Percentiles rank a stretch among this genome's conserved stretches.
phyloP scores from a whole-genome alignment of 768 basidiomycete genomes.

The Naganishia antarctica region DNA sequence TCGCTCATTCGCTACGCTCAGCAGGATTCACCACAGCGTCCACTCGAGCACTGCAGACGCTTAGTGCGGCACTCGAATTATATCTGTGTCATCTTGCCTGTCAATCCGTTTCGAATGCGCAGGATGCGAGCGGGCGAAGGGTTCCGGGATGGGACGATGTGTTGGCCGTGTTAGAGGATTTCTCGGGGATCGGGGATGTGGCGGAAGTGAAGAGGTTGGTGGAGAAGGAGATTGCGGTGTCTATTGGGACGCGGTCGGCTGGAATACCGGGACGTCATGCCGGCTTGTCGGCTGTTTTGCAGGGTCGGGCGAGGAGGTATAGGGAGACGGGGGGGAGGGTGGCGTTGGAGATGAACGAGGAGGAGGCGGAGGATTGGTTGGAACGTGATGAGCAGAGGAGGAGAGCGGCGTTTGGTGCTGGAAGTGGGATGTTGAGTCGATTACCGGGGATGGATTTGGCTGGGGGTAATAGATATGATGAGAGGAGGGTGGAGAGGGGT shows the following conservation, averaged over 20 bases:
- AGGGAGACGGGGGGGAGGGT: conserved; percentile 11
- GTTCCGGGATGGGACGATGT: conserved; percentile 18
- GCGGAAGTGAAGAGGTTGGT: conserved; percentile 7
- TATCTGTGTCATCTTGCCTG: conserved; percentile 4
- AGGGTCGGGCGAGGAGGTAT: conserved; percentile 2
- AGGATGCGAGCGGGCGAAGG: conserved; percentile 15
- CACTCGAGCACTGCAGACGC: conserved; percentile 5
- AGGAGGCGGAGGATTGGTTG: conserved; percentile 15
- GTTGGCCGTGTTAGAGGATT: conserved; percentile 3
- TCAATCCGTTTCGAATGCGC: neutral
- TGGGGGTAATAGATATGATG: neutral
- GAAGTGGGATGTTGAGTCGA: conserved; percentile 19
- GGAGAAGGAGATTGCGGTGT: conserved; percentile 9
- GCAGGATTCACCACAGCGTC: conserved; percentile 19
- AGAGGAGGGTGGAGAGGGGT: neutral
- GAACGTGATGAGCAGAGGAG: conserved; percentile 8
- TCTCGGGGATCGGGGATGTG: neutral
- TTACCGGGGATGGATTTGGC: conserved; percentile 2
- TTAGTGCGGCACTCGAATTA: conserved; percentile 2
- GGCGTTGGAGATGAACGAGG: conserved; percentile 15
- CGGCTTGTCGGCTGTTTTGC: neutral
- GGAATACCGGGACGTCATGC: neutral
- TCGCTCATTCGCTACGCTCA: conserved; percentile 16
- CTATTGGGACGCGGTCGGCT: neutral
- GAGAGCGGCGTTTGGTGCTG: neutral